phyloP scores from a whole-genome alignment of 1,139 yeast species.

The Geotrichum bryndzae region DNA sequence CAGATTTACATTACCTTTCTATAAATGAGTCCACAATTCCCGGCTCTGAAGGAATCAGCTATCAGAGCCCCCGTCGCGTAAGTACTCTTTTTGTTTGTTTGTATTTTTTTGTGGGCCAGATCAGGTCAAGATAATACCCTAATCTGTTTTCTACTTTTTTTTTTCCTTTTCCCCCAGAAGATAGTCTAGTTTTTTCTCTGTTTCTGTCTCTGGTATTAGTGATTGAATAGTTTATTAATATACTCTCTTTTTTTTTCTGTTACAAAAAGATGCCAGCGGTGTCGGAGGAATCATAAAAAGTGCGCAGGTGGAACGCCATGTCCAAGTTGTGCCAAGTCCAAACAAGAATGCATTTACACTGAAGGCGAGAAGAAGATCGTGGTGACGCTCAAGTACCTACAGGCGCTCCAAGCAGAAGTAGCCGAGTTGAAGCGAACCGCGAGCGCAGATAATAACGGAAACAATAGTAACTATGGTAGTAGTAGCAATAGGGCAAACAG shows the following conservation, averaged over 20 bases:
- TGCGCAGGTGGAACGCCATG: constrained; percentile 84
- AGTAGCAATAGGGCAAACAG: neutral
- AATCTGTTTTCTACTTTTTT: neutral
- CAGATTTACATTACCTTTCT: neutral
- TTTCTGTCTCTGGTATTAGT: too few species aligned
- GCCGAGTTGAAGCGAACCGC: constrained; percentile 39
- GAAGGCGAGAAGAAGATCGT: constrained; percentile 76
- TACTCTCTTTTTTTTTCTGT: neutral
- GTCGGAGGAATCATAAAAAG: constrained; percentile 68
- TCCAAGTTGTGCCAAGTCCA: constrained; percentile 53
- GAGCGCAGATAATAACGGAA: constrained; percentile 34
- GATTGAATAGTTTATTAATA: neutral
- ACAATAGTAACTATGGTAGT: neutral
- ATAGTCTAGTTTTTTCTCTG: too few species aligned
- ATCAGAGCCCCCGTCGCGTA: constrained; percentile 6
- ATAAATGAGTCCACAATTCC: neutral
- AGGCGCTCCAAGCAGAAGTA: constrained; percentile 62
- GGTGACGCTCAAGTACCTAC: constrained; percentile 66
- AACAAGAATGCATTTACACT: constrained; percentile 62
- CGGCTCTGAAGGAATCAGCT: neutral
- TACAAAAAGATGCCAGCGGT: constrained; percentile 47
- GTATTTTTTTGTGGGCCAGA: neutral
- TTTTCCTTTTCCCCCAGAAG: neutral
- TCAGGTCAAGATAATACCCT: neutral
- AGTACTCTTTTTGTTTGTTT: neutral